Evolutionary conservation across 352 stramenopile genomes (phyloP), one percentile per base, ranked within the genome.

Genomic region (Phytopythium litorale): DNA sequence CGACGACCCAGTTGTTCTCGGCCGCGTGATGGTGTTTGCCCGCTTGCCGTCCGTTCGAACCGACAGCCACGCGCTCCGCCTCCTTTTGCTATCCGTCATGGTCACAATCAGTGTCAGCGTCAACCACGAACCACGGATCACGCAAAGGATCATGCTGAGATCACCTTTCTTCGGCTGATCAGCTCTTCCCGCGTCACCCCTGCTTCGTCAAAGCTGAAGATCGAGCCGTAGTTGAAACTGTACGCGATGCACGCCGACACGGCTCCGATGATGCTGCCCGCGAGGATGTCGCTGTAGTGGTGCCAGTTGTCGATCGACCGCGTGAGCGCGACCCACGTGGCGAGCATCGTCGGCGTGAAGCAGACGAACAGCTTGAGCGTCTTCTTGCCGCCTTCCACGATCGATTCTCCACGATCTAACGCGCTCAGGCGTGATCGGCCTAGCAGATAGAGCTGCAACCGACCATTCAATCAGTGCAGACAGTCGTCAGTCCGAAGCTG

Each of bases 271-370:
- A 85, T 72, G 45, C 70, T 82, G 30, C 79, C 79, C 2, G 85
- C 77, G 60, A 90, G 55, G 50, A 92, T 89, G 67, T 92, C 83
- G 19, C 62, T 68, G 62, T 88, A 91, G 70, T 92, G 81, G 49
- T 94, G 85, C 85, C 85, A 94, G 64, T 94, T 94, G 72, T 94
- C 85, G 54, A 92, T 76, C 16, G 85, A 87, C 48, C 85, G 81
- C 38, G 85, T 94, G 40, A 94, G 70, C 46, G 71, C 75, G 59
- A 94, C 80, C 85, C 85, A 94, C 12, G 83, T 48, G 4, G 85
- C 85, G n/a, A 92, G 30, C 56, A 92, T 73, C 32, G 75, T 82
- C 25, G 85, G 85, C 18, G 78, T 58, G 43, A 94, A 89, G 62
- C 83, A 91, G 30, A 91, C 25, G 54, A 91, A 91, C 18, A 94